Percentiles rank a stretch among this genome's conserved stretches.
Evolutionary conservation across 2,329 filamentous ascomycete species (phyloP).

Genomic region (Verticillium nubilum): DNA sequence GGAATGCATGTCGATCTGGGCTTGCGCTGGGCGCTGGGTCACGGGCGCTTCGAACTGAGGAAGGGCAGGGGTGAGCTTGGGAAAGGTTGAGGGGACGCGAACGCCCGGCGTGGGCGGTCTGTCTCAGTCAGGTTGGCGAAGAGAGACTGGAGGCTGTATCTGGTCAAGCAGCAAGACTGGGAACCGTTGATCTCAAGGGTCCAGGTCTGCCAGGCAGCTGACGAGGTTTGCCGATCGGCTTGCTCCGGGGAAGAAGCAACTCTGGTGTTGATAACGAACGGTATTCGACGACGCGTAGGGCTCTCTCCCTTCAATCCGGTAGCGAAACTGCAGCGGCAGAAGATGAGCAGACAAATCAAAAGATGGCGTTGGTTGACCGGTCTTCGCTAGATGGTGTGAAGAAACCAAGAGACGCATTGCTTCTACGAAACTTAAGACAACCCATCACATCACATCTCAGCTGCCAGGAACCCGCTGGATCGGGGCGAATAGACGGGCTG

Average conservation of each 20-base stretch:
- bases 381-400: not conserved
- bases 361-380: not conserved
- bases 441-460: not conserved
- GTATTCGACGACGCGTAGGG: not conserved
- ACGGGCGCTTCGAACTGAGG: not conserved
- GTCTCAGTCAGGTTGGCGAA: not conserved
- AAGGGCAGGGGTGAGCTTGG: not conserved
- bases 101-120: not conserved
- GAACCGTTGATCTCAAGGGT: not conserved
- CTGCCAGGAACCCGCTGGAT: not conserved
- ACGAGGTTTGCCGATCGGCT: not conserved
- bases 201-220: not conserved
- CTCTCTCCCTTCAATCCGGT: not conserved
- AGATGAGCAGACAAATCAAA: not conserved
- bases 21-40: not conserved
- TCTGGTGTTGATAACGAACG: not conserved
- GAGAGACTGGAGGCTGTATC: not conserved
- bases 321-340: not conserved
- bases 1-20: not conserved
- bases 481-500: not conserved
- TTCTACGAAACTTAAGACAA: not conserved
- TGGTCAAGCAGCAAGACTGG: not conserved
- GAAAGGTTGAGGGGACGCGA: not conserved
- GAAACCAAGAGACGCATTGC: not conserved
- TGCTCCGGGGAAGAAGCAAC: not conserved